phyloP scores from a whole-genome alignment of 2,329 filamentous ascomycete species.

The Purpureocillium lavendulum region DNA sequence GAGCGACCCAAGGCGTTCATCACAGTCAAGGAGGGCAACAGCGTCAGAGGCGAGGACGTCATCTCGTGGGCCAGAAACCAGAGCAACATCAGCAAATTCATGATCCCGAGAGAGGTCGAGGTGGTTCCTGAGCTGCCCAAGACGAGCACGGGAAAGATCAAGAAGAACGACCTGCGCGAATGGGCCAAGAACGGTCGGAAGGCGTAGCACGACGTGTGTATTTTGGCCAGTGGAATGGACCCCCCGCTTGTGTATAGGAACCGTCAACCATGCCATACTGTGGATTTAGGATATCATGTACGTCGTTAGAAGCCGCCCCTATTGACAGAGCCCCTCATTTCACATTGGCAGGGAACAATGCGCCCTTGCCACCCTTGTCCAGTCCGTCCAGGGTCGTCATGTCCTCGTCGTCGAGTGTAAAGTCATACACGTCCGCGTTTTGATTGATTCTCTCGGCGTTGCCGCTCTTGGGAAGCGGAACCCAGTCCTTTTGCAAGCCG shows the following conservation, averaged over 20 bases:
- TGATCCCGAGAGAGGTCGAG: conserved; percentile 69
- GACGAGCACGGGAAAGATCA: conserved; percentile 92
- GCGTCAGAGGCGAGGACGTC: conserved; percentile 46
- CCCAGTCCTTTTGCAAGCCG: conserved; percentile 61
- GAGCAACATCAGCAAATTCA: conserved; percentile 80
- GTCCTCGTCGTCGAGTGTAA: conserved; percentile 47
- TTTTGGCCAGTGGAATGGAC: too few relatives aligned
- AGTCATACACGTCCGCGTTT: conserved; percentile 54
- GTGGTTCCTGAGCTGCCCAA: conserved; percentile 85
- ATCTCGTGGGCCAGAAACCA: conserved; percentile 80
- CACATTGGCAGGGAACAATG: conserved; percentile 21
- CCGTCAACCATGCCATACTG: background rate
- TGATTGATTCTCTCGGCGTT: conserved; percentile 47
- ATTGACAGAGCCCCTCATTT: conserved; percentile 2
- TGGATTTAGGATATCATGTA: background rate
- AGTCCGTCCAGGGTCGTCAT: conserved; percentile 33
- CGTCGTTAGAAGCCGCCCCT: background rate
- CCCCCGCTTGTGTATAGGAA: too few relatives aligned
- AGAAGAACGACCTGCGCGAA: conserved; percentile 85
- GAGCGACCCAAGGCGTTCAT: conserved; percentile 93
- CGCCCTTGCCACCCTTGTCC: conserved; percentile 18
- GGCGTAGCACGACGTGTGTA: background rate
- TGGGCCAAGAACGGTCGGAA: conserved; percentile 51
- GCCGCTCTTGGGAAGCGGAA: conserved; percentile 60
- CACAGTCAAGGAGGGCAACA: conserved; percentile 64